These are phyloP conservation scores for Musa itinerans DNA, from an alignment of 176 grass and related monocot species.

Conservation along the genomic window DNA sequence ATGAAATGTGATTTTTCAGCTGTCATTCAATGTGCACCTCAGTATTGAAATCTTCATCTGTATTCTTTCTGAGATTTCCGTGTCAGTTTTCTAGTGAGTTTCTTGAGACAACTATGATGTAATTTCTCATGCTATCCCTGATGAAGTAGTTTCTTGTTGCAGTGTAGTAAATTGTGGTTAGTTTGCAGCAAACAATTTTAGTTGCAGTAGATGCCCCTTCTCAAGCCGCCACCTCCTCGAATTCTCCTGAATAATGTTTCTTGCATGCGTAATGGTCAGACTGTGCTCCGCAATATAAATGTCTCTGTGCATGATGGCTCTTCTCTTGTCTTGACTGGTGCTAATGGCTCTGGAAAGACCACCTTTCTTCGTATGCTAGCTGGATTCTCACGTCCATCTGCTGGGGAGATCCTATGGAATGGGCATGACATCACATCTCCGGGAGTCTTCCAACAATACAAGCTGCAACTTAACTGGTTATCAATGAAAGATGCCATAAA, in stretches of 20 bases:
- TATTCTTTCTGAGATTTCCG: no score
- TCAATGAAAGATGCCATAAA: slow-evolving; percentile 79
- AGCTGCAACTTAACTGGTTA: slow-evolving; percentile 91
- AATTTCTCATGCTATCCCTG: no score
- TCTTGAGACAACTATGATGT: no score
- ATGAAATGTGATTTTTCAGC: no score
- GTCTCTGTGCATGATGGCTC: slow-evolving; percentile 75
- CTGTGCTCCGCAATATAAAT: slow-evolving; percentile 74
- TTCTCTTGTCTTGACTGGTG: slow-evolving; percentile 71
- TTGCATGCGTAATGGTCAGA: slow-evolving; percentile 92
- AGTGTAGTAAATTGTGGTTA: no score
- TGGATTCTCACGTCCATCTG: slow-evolving; percentile 79
- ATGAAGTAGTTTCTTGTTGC: no score
- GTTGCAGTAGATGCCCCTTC: slow-evolving; percentile 35
- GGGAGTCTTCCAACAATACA: slow-evolving; percentile 93
- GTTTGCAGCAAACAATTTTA: neutral
- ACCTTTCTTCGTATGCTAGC: slow-evolving; percentile 89
- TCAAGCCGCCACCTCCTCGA: slow-evolving; percentile 50
- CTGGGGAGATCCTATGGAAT: slow-evolving; percentile 78
- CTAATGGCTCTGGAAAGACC: slow-evolving; percentile 85
- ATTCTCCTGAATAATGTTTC: slow-evolving; percentile 71
- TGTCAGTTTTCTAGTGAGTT: no score
- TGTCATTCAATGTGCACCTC: no score
- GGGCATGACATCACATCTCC: slow-evolving; percentile 62
- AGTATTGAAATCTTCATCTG: no score